Evolutionary conservation across 352 stramenopile species (phyloP).

Genomic region (Globisporangium cylindrosporum): DNA sequence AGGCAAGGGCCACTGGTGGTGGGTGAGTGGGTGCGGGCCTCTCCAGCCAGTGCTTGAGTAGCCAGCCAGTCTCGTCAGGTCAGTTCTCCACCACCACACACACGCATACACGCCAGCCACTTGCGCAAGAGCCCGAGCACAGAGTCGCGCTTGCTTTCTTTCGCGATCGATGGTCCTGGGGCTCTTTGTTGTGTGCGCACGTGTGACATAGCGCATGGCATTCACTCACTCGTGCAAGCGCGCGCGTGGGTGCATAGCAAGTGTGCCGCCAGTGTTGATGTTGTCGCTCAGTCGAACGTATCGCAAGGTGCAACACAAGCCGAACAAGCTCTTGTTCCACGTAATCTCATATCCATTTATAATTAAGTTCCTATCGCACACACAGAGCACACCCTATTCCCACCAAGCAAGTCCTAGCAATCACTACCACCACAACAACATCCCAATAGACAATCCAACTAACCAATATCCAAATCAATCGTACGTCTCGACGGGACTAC

Average conservation of each 20-base stretch:
- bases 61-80: background rate
- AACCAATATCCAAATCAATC: conserved; percentile 15
- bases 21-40: background rate
- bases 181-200: background rate
- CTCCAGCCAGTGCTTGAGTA: background rate
- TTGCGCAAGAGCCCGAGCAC: background rate
- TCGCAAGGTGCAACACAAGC: background rate
- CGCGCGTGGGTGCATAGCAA: no score
- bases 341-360: background rate
- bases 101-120: background rate
- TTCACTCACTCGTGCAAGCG: no score
- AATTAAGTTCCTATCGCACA: background rate
- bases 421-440: background rate
- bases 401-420: background rate
- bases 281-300: no score
- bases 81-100: background rate
- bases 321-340: background rate
- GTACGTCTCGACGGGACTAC: conserved; percentile 39
- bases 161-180: background rate
- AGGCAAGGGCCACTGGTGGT: background rate
- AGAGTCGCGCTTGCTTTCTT: background rate
- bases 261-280: background rate
- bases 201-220: no score
- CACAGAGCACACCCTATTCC: background rate
- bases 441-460: background rate